phyloP scores from a whole-genome alignment of 371 early-diverging fungal genomes.

The Haplosporangium sp. region DNA sequence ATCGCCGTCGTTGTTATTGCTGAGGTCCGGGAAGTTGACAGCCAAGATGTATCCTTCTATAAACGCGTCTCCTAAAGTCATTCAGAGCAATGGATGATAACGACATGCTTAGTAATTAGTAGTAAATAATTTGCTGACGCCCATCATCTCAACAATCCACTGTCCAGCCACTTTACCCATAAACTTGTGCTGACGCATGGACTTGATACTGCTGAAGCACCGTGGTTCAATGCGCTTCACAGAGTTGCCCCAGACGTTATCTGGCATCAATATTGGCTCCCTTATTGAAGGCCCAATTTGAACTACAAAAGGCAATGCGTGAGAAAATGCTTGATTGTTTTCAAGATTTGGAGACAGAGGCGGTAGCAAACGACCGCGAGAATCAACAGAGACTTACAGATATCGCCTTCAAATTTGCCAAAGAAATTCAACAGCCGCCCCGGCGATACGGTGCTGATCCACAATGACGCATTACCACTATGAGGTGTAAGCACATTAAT shows the following conservation, averaged over 20 bases:
- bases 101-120: too few relatives aligned
- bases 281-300: slow-evolving; percentile 9
- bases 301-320: background rate
- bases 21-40: slow-evolving; percentile 15
- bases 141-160: too few relatives aligned
- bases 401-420: slow-evolving; percentile 11
- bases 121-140: too few relatives aligned
- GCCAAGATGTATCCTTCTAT: slow-evolving; percentile 15
- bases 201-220: slow-evolving; percentile 13
- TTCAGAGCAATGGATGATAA: background rate
- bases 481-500: background rate
- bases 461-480: slow-evolving; percentile 1
- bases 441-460: slow-evolving; percentile 15
- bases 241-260: slow-evolving; percentile 16
- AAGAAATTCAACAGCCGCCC: slow-evolving; percentile 20
- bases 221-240: slow-evolving; percentile 8
- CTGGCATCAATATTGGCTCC: slow-evolving; percentile 11
- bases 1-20: background rate
- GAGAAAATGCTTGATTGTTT: too few relatives aligned
- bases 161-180: slow-evolving; percentile 15
- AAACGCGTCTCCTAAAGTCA: slow-evolving; percentile 21
- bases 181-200: slow-evolving; percentile 18
- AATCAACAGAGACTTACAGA: slow-evolving; percentile 14
- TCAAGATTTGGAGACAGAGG: background rate
- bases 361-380: background rate